A percentile compares a stretch with the other conserved stretches of the same genome.
Evolutionary conservation across 306 rosid genomes (phyloP).

Genomic region (Nissolia schottii): DNA sequence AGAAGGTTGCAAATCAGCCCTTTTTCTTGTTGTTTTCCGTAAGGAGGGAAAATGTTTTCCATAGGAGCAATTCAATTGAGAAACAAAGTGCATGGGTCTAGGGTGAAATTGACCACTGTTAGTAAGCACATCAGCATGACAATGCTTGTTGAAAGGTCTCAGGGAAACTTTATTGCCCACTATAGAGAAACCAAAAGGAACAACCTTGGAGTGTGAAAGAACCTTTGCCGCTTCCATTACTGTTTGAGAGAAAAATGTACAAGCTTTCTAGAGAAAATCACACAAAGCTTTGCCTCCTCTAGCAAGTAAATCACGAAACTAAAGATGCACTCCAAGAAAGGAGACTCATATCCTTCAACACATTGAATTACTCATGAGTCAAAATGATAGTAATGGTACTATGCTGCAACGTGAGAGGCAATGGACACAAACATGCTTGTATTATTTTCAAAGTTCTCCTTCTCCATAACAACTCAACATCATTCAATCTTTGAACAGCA

Average conservation of each 20-base stretch:
- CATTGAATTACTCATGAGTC: conserved; percentile 8
- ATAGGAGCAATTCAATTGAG: conserved; percentile 23
- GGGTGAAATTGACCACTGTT: conserved; percentile 20
- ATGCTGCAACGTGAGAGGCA: not conserved
- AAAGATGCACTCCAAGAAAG: not conserved
- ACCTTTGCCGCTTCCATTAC: conserved; percentile 60
- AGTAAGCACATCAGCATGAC: conserved; percentile 15
- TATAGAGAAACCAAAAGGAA: conserved; percentile 35
- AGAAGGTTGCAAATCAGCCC: conserved; percentile 25
- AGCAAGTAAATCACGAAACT: not conserved
- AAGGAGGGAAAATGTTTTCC: conserved; percentile 18
- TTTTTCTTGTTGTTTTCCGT: conserved; percentile 23
- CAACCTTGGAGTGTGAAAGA: conserved; percentile 41
- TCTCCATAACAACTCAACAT: conserved; percentile 12
- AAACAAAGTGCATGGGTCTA: conserved; percentile 25
- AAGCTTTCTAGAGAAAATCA: not conserved
- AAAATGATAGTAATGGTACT: not conserved
- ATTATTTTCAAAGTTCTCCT: not conserved
- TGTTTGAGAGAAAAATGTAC: not conserved
- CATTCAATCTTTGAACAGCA: conserved; percentile 3
- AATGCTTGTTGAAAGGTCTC: conserved; percentile 55
- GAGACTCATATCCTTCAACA: conserved; percentile 9
- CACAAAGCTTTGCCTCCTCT: not conserved
- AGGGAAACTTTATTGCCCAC: conserved; percentile 41
- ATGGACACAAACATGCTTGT: not conserved